Conservation (phyloP, 352 stramenopile genomes). For the Lagenidium giganteum region DNA sequence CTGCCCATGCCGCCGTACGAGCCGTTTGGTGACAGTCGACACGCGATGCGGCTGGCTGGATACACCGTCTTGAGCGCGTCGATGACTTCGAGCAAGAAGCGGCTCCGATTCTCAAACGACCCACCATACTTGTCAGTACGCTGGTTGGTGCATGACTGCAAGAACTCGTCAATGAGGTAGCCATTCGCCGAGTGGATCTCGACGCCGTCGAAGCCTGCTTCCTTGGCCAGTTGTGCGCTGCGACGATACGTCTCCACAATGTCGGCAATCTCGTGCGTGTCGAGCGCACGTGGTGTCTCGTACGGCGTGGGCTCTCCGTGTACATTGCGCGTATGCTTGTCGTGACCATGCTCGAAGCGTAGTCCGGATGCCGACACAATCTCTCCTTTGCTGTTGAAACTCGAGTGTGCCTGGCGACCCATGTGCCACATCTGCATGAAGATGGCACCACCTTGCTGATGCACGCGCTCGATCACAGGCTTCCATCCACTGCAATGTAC, state of each 20-base stretch:
- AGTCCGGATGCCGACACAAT: slow-evolving; percentile 36
- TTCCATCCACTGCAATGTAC: slow-evolving; percentile 58
- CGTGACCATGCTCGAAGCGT: slow-evolving; percentile 8
- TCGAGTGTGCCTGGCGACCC: slow-evolving; percentile 57
- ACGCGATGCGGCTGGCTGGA: too few relatives aligned
- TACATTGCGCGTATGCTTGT: slow-evolving; percentile 22
- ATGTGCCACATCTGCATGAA: slow-evolving; percentile 86
- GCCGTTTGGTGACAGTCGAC: too few relatives aligned
- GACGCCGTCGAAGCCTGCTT: slow-evolving; percentile 88
- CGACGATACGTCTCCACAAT: slow-evolving; percentile 66
- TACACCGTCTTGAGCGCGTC: too few relatives aligned
- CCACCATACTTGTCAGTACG: slow-evolving; percentile 81
- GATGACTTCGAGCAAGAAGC: slow-evolving; percentile 69
- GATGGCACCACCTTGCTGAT: slow-evolving; percentile 72
- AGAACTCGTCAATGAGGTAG: slow-evolving; percentile 89
- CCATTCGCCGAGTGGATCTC: slow-evolving; percentile 88
- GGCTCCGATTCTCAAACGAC: slow-evolving; percentile 66
- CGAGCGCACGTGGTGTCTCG: slow-evolving; percentile 55
- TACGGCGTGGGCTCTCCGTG: slow-evolving; percentile 22
- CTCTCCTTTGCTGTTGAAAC: slow-evolving; percentile 46
- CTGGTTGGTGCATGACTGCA: slow-evolving; percentile 69
- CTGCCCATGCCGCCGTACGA: too few relatives aligned
- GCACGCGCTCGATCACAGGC: slow-evolving; percentile 53
- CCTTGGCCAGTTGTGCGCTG: slow-evolving; percentile 45
- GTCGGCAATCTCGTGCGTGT: slow-evolving; percentile 60